phyloP scores from a whole-genome alignment of 78 protist genomes.

The Emiliania huxleyi region DNA sequence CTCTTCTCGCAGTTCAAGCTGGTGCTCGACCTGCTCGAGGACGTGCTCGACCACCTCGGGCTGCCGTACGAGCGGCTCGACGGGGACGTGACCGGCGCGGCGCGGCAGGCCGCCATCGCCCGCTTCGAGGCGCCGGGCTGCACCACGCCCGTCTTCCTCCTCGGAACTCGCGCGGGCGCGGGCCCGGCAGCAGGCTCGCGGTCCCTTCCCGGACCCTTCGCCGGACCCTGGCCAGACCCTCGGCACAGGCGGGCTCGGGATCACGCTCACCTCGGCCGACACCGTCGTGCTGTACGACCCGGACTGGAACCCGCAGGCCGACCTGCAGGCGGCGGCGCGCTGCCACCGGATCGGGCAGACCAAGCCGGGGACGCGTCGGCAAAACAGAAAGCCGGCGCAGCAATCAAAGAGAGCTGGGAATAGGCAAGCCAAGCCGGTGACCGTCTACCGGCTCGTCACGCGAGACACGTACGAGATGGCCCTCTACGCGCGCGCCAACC shows the following conservation, averaged over 20 bases:
- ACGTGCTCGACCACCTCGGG: conserved; percentile 65
- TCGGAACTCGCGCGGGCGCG: conserved; percentile 97
- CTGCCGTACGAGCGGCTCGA: conserved; percentile 86
- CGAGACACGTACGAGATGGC: conserved; percentile 78
- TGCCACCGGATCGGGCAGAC: not conserved
- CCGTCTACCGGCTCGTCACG: conserved; percentile 85
- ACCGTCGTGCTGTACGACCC: conserved; percentile 91
- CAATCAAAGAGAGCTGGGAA: too few relatives aligned
- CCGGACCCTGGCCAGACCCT: too few relatives aligned
- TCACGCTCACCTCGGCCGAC: conserved; percentile 94
- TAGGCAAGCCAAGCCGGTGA: conserved; percentile 53
- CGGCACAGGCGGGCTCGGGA: conserved; percentile 99
- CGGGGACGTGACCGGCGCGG: conserved; percentile 71
- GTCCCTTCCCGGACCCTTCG: too few relatives aligned
- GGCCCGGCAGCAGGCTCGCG: too few relatives aligned
- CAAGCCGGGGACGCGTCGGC: too few relatives aligned
- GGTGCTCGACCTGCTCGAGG: conserved; percentile 85
- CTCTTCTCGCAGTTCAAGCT: conserved; percentile 85
- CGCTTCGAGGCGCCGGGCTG: conserved; percentile 72
- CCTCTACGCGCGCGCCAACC: conserved; percentile 76
- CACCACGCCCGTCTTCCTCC: conserved; percentile 59
- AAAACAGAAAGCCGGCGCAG: too few relatives aligned
- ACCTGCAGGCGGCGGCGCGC: not conserved
- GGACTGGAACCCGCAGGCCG: conserved; percentile 81
- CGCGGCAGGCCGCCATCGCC: conserved; percentile 81